Conservation (phyloP, 2,329 filamentous ascomycete genomes). For the Ceratocystis huliohia region DNA sequence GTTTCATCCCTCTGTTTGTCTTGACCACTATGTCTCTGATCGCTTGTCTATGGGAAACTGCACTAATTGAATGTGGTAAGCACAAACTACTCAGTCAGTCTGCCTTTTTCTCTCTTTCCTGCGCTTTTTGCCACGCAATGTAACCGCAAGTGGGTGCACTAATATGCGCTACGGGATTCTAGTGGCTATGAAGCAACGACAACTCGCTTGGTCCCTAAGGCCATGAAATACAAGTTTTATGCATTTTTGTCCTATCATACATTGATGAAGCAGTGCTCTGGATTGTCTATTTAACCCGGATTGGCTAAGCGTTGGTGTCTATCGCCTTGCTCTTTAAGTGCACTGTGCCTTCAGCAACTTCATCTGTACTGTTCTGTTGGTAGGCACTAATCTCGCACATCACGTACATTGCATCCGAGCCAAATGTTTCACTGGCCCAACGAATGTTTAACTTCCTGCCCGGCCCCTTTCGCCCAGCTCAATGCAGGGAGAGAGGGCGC, state of each 20-base stretch:
- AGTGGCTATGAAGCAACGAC: neutral
- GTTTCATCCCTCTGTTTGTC: slow-evolving; percentile 2
- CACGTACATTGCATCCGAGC: neutral
- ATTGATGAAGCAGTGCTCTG: too few species aligned
- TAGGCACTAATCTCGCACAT: neutral
- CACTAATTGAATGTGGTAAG: too few species aligned
- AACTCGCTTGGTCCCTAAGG: neutral
- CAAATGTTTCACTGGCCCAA: neutral
- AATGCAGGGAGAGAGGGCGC: neutral
- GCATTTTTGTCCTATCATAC: neutral
- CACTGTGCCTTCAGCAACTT: neutral
- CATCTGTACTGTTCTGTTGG: neutral
- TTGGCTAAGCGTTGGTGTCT: too few species aligned
- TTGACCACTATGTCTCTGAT: neutral
- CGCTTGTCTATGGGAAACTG: too few species aligned
- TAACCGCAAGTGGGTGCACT: neutral
- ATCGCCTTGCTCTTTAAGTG: neutral
- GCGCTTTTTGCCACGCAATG: neutral
- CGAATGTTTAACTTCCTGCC: neutral
- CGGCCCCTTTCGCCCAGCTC: neutral
- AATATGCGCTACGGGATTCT: neutral
- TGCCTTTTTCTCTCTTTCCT: neutral
- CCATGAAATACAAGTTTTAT: neutral
- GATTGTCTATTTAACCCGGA: too few species aligned
- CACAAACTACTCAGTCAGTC: neutral